Conservation (phyloP, 345 rosid species). For the Fremontodendron californicum region DNA sequence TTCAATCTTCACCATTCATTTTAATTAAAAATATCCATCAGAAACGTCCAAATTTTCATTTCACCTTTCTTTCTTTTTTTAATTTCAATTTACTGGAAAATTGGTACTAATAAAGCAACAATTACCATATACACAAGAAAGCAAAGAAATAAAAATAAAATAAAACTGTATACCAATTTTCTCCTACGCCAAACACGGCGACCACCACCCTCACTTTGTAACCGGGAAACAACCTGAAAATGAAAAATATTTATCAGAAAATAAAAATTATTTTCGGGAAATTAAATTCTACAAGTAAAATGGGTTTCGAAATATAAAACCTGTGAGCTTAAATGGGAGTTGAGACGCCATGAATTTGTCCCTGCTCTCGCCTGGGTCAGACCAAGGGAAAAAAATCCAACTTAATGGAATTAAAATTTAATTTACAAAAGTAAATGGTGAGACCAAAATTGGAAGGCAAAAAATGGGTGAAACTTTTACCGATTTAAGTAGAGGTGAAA, state of each 20-base stretch:
- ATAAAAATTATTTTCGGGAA: background rate
- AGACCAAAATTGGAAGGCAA: background rate
- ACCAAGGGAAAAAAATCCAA: slow-evolving; percentile 8
- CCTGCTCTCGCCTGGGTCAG: slow-evolving; percentile 27
- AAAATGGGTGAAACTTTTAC: background rate
- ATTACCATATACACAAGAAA: background rate
- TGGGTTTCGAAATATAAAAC: slow-evolving; percentile 17
- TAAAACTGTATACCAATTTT: slow-evolving; percentile 44
- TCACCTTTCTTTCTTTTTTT: too few species aligned
- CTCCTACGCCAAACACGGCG: slow-evolving; percentile 77
- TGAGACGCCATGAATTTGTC: slow-evolving; percentile 13
- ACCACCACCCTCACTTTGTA: slow-evolving; percentile 35
- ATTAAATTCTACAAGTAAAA: background rate
- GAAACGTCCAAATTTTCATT: too few species aligned
- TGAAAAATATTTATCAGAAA: background rate
- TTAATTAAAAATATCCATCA: too few species aligned
- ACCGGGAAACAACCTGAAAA: slow-evolving; percentile 39
- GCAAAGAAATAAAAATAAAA: background rate
- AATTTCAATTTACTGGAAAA: background rate
- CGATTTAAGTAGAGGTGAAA: slow-evolving; percentile 22
- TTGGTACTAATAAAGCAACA: background rate
- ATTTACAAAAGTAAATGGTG: background rate
- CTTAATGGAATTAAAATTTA: background rate
- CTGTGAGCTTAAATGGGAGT: slow-evolving; percentile 23
- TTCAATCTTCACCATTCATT: background rate